phyloP scores from a whole-genome alignment of 495 filamentous ascomycete species.

The Xylaria grammica region DNA sequence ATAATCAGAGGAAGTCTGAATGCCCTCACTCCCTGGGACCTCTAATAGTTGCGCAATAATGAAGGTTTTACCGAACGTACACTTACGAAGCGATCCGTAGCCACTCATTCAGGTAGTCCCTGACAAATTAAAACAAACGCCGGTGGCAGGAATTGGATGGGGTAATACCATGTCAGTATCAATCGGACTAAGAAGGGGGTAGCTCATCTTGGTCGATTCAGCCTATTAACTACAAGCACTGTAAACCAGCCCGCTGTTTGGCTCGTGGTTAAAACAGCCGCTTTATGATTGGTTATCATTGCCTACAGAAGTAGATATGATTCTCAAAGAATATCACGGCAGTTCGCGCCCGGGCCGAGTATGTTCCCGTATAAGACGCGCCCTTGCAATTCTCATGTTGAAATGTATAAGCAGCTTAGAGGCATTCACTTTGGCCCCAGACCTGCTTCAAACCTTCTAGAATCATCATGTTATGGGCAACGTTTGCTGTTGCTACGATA shows the following conservation, averaged over 20 bases:
- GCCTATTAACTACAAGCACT: conserved; percentile 7
- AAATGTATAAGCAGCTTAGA: neutral
- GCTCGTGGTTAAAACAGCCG: conserved; percentile 4
- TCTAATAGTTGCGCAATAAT: too few species aligned
- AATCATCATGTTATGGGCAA: neutral
- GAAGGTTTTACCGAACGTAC: too few species aligned
- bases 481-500: neutral
- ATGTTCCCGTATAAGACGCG: conserved; percentile 1
- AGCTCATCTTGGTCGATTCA: conserved; percentile 1
- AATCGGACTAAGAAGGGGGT: neutral
- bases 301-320: neutral
- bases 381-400: neutral
- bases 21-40: too few species aligned
- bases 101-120: too few species aligned
- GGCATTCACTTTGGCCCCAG: neutral
- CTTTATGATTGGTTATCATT: neutral
- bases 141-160: neutral
- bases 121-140: too few species aligned
- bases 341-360: conserved; percentile 3
- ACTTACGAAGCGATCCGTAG: too few species aligned
- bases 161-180: neutral
- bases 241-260: neutral
- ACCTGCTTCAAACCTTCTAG: neutral
- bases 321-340: neutral
- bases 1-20: too few species aligned